Conservation (phyloP, 495 filamentous ascomycete species). For the Podospora tetraspora region DNA sequence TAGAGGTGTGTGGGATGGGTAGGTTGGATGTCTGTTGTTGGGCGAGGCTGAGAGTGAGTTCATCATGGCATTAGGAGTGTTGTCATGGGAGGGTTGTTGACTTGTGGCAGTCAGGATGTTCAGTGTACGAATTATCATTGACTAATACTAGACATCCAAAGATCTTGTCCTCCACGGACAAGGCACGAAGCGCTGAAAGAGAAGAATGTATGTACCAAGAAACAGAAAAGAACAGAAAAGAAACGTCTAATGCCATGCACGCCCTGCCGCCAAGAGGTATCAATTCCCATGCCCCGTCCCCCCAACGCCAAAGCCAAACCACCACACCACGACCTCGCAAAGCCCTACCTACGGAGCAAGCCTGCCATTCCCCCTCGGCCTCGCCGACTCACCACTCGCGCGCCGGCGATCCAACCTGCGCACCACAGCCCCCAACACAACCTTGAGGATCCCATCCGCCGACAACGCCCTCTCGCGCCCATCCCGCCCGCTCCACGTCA, state of each 20-base stretch:
- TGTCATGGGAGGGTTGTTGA: neutral
- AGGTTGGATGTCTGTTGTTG: neutral
- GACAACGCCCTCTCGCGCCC: slow-evolving; percentile 32
- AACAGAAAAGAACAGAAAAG: neutral
- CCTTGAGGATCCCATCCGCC: slow-evolving; percentile 72
- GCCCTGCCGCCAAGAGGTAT: neutral
- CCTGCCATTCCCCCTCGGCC: neutral
- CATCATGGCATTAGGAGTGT: neutral
- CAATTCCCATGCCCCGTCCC: neutral
- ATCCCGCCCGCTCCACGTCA: slow-evolving; percentile 57
- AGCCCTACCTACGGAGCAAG: slow-evolving; percentile 9
- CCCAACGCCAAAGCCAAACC: neutral
- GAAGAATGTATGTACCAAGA: neutral
- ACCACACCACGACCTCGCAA: neutral
- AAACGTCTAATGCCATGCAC: neutral
- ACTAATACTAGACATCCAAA: neutral
- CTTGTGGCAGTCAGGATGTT: neutral
- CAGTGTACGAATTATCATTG: neutral
- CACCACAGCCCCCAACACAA: slow-evolving; percentile 71
- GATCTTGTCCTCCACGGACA: neutral
- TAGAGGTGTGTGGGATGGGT: neutral
- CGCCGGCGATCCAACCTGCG: slow-evolving; percentile 50
- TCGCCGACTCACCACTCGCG: slow-evolving; percentile 15
- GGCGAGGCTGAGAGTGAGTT: neutral
- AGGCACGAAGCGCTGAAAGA: neutral